Evolutionary conservation across 1,139 yeast species (phyloP).

Genomic region (Torulaspora pretoriensis): DNA sequence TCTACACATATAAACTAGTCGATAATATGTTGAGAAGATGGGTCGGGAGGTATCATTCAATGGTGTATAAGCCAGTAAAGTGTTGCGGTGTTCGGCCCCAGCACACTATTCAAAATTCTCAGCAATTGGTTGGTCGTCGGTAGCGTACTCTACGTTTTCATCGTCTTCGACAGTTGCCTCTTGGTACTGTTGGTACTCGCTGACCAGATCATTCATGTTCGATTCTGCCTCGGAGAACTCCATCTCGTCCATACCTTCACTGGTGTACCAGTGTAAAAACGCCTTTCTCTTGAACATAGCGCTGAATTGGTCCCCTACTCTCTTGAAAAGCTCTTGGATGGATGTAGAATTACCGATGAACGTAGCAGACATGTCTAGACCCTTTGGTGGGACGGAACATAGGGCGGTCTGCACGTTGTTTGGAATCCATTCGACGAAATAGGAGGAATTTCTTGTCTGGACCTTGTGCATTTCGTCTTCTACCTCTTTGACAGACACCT

Average conservation of each 20-base stretch:
- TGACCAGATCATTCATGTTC: conserved; percentile 81
- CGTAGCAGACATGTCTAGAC: conserved; percentile 83
- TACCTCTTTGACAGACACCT: conserved; percentile 85
- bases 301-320: conserved; percentile 84
- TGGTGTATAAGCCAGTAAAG: conserved; percentile 3
- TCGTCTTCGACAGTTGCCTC: conserved; percentile 70
- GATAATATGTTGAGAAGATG: neutral
- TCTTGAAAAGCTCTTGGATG: conserved; percentile 82
- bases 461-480: conserved; percentile 89
- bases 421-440: conserved; percentile 96
- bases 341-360: conserved; percentile 91
- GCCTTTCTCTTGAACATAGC: conserved; percentile 94
- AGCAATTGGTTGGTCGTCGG: conserved; percentile 42
- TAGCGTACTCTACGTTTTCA: conserved; percentile 63
- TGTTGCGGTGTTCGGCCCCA: neutral
- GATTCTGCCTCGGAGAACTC: conserved; percentile 84
- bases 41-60: conserved; percentile 2
- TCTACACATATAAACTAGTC: conserved; percentile 1
- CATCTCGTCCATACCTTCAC: conserved; percentile 93
- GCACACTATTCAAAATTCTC: conserved; percentile 28
- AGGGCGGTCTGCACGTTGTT: conserved; percentile 93
- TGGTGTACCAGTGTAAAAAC: conserved; percentile 92
- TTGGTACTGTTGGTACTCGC: conserved; percentile 91
- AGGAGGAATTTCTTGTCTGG: conserved; percentile 73
- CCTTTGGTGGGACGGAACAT: conserved; percentile 86